These are phyloP conservation scores for Aspergillus sp. DNA, from an alignment of 2,329 filamentous ascomycete genomes.

Conservation along the genomic window DNA sequence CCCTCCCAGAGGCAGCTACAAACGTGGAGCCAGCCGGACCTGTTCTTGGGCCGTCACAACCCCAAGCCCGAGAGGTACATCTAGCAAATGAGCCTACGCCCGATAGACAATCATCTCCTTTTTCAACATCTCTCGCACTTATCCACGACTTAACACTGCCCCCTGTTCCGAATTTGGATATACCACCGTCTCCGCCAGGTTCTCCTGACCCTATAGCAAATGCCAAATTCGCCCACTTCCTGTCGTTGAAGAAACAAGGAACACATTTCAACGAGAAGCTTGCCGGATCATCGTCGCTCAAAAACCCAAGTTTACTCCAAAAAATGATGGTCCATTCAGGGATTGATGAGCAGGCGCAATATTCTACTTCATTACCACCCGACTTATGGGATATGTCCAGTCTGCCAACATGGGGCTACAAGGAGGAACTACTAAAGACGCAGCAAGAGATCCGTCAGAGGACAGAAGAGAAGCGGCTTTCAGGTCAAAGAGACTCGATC, in stretches of 20 bases:
- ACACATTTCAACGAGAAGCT: constrained; percentile 58
- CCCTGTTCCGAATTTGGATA: constrained; percentile 37
- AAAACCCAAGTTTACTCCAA: constrained; percentile 50
- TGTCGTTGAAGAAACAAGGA: constrained; percentile 53
- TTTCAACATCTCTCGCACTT: constrained; percentile 41
- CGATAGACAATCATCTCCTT: constrained; percentile 37
- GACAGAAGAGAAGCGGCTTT: constrained; percentile 26
- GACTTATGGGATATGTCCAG: constrained; percentile 33
- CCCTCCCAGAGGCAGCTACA: constrained; percentile 1
- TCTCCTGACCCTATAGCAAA: constrained; percentile 39
- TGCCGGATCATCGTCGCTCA: constrained; percentile 48
- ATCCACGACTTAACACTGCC: constrained; percentile 51
- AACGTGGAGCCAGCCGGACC: constrained; percentile 18
- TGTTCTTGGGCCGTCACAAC: constrained; percentile 30
- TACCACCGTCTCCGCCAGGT: constrained; percentile 40
- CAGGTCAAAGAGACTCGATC: constrained; percentile 29
- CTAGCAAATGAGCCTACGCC: constrained; percentile 6
- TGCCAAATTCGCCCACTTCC: constrained; percentile 53
- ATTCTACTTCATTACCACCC: constrained; percentile 42
- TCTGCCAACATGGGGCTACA: constrained; percentile 39
- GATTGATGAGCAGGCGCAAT: constrained; percentile 46
- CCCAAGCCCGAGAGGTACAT: constrained; percentile 14
- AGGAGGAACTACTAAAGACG: constrained; percentile 37
- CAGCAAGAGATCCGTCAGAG: constrained; percentile 32
- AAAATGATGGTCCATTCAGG: constrained; percentile 53